Evolutionary conservation across 306 rosid species (phyloP), one percentile per base, ranked within the genome.

Genomic region (Trifolium subterraneum): DNA sequence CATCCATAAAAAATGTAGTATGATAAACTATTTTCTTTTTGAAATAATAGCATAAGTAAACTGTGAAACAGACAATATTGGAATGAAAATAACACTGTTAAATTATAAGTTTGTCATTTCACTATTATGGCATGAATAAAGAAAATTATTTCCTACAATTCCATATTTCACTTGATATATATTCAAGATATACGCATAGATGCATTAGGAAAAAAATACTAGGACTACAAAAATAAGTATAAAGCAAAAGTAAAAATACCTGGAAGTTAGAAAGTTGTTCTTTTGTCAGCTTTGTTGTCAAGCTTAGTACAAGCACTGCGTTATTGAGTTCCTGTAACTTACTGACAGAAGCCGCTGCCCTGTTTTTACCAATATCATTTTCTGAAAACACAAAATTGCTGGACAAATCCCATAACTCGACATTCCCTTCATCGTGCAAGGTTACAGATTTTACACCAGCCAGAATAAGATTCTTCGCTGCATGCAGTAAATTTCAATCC

Each of bases 371-470:
- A 75, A 93, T 60, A 82, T 93, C 98, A 82, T 79, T 87, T 75
- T 90, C 95, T 0, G 90, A 69, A 75, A 92, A 92, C 20, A 88
- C 80, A 72, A 92, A 92, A 63, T 88, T 88, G 76, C 98, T 79
- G 45, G 95, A 90, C 79, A 93, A 76, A 84, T 90, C 96, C 98
- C 96, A 93, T 54, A 90, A 78, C 82, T 90, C 93, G 60, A 90
- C 96, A 12, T 50, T 77, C 79, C 89, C 96, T 75, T 93, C 98
- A 70, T 93, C 98, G 2, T 93, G 98, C 88, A 93, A 83, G 67
- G 91, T 93, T 84, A 93, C 95, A 64, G 98, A 88, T 82, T 90
- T 93, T 23, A 93, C 96, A 62, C 98, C 98, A 78, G 98, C 98
- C 79, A 93, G 98, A 77, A 93, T 83, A 76, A 90, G 95, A 72